Evolutionary conservation across 164 flowering plant species (phyloP), one percentile per base, ranked within the genome.

Genomic region (Tetracentron sinense): DNA sequence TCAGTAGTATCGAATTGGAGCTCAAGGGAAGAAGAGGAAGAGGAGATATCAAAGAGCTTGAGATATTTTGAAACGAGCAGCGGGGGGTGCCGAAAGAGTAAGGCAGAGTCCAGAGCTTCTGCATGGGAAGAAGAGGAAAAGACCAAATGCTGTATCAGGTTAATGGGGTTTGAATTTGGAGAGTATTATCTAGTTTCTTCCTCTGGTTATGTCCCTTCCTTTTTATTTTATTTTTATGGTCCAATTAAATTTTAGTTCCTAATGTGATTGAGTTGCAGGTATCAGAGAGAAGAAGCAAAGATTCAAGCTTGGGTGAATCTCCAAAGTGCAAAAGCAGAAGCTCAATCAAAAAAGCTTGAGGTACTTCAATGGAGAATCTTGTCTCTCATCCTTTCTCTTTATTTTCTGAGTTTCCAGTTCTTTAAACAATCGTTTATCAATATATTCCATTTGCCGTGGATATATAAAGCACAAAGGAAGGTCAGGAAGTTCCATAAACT

Each of bases 291-390:
- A 74, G 93, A 85, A 75, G 93, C 96, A 28, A 89, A 82, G 64
- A 86, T 89, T 56, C 92, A 86, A 75, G 98, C 98, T 63, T 93
- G 98, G 98, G 74, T 93, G 59, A 90, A 88, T 53, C 96, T 93
- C 29, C 92, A 89, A 79, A 87, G 38, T 33, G 38, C 38, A 33
- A 33, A 33, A 33, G 38, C 38, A 33, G 38, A 33, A 33, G 38
- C 38, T 33, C 90, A 90, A 65, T 83, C 92, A 23, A 84, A 79
- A 73, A 87, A 87, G 74, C 92, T 84, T 27, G 89, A 88, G 90
- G 89, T 85, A 82, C 19, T 60, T 53, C 14, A 33, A 54, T 15
- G 42, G 29, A 55, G 12, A n/a, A 20, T 52, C 26, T 21, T 4
- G 14, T 21, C 11, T 17, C 25, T 17, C 19, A 4, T 4, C 38